Conservation (phyloP, 352 stramenopile species). For the Phytophthora pinifolia region DNA sequence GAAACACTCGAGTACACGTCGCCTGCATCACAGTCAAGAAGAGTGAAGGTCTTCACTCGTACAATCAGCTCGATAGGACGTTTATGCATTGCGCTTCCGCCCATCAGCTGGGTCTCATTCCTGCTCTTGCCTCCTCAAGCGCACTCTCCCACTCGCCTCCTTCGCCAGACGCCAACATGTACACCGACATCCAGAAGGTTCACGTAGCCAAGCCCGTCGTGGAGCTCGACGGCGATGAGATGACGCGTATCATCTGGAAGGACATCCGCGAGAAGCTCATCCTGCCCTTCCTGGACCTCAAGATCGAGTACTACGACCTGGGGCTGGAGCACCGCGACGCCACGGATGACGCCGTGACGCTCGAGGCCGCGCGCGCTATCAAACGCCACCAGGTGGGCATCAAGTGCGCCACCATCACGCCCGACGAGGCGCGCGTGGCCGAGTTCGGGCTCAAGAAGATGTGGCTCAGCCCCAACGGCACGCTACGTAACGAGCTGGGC, state of each 20-base stretch:
- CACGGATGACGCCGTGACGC: conserved; percentile 78
- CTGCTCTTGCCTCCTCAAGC: conserved; percentile 17
- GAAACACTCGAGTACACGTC: no score
- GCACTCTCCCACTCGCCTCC: no score
- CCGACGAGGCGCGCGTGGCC: conserved; percentile 78
- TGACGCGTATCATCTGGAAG: conserved; percentile 72
- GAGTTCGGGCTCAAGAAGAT: conserved; percentile 89
- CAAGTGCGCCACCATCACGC: conserved; percentile 91
- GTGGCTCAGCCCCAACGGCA: conserved; percentile 85
- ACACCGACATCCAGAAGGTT: conserved; percentile 60
- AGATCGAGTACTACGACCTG: conserved; percentile 85
- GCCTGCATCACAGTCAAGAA: no score
- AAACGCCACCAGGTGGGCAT: conserved; percentile 81
- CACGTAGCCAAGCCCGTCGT: conserved; percentile 76
- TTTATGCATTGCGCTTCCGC: conserved; percentile 17
- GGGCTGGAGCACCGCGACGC: conserved; percentile 67
- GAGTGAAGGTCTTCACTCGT: background rate
- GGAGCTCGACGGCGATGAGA: conserved; percentile 88
- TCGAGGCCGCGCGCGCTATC: conserved; percentile 73
- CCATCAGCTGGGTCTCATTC: no score
- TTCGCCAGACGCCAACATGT: conserved; percentile 12
- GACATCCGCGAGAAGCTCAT: conserved; percentile 76
- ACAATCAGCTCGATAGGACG: conserved; percentile 16
- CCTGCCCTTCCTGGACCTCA: conserved; percentile 71
- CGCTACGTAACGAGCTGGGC: conserved; percentile 82